Base-by-base conservation (phyloP, 352 stramenopile species). In the Chrysophaeum taylorii region DNA sequence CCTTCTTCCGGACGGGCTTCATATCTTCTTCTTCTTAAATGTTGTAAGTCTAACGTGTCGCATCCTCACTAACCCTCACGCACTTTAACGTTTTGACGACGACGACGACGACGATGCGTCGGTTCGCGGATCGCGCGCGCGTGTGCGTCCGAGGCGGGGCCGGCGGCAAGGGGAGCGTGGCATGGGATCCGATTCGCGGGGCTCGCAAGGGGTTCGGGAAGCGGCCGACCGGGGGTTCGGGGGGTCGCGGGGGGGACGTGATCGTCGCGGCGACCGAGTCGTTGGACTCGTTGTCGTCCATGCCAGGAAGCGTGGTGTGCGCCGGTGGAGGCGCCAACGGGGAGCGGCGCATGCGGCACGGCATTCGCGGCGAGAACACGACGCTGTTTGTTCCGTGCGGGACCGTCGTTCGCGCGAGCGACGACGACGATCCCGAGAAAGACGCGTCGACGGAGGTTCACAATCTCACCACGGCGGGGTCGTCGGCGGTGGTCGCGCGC, bases 101-200 rank as follows among this genome's bases (percentile, higher is more conserved):
- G n/a, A n/a, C n/a, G n/a, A n/a, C n/a, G n/a, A n/a, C n/a, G n/a
- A n/a, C n/a, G n/a, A n/a, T n/a, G n/a, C n/a, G n/a, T n/a, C n/a
- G n/a, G n/a, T 92, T 92, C 74, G 18, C 18, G 18, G 86, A 92
- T 71, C 88, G 82, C 21, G 83, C 84, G 2, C 78, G 79, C 5
- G 50, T 91, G 43, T 82, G 87, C 72, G 86, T 89, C 1, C 78
- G 77, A 38, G 85, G 79, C 39, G 86, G 86, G 31, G 72, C 78
- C 63, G 86, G 85, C 21, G 86, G 86, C 1, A 84, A 87, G 60
- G 86, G 85, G 42, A 89, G 83, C 71, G 82, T 90, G 18, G 74
- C 84, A 25, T 89, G 89, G 70, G 81, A 57, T 69, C 83, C 2
- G 84, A 89, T 78, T 85, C 86, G 72, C 78, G 80, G n/a, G 82